phyloP scores from a whole-genome alignment of 129 eudicot species.

The Heracleum sosnowskyi region DNA sequence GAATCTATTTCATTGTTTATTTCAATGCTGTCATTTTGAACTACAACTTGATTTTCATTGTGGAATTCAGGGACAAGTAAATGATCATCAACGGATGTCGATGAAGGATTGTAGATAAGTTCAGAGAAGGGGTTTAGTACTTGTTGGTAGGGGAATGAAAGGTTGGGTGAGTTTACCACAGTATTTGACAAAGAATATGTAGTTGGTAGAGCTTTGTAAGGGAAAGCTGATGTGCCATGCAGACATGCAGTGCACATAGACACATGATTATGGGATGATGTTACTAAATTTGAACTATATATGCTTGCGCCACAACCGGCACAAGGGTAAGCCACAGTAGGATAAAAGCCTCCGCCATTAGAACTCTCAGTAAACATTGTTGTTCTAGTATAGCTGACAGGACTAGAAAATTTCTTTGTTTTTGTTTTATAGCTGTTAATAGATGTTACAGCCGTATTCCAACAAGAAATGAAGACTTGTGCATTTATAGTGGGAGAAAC shows the following conservation, averaged over 20 bases:
- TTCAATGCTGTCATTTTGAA: background rate
- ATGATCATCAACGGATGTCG: background rate
- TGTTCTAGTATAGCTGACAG: background rate
- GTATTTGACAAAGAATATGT: background rate
- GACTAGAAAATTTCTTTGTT: background rate
- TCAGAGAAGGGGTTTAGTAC: background rate
- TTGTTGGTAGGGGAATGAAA: background rate
- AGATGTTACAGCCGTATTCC: background rate
- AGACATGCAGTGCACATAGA: slow-evolving; percentile 7
- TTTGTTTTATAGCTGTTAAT: background rate
- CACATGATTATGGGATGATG: background rate
- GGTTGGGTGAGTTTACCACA: background rate
- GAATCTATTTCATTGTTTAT: slow-evolving; percentile 4
- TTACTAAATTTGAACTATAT: background rate
- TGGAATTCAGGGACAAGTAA: background rate
- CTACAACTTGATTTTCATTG: background rate
- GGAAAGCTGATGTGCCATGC: slow-evolving; percentile 9
- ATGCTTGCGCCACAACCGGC: background rate
- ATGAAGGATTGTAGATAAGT: background rate
- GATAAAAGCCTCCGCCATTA: slow-evolving; percentile 3
- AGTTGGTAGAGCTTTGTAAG: background rate
- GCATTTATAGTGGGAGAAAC: slow-evolving; percentile 2
- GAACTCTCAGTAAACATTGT: slow-evolving; percentile 1
- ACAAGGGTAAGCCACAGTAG: slow-evolving; percentile 5
- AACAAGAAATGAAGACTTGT: background rate